A percentile compares a stretch with the other conserved stretches of the same genome.
These are phyloP conservation scores for Pholiota molesta DNA, from an alignment of 768 basidiomycete species.

Conservation along the genomic window DNA sequence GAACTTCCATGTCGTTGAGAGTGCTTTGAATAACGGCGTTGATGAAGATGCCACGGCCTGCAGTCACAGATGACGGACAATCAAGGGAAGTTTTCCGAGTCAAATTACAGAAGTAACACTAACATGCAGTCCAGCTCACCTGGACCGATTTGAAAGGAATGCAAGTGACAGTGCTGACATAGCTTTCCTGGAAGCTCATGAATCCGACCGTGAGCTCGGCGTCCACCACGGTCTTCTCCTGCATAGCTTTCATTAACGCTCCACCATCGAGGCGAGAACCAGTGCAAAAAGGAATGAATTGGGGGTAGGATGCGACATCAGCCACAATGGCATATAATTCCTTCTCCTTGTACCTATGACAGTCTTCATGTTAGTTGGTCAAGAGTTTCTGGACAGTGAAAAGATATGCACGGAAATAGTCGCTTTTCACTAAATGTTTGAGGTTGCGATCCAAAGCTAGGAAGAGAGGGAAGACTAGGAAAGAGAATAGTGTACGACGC, in stretches of 20 bases:
- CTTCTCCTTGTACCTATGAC: constrained; percentile 67
- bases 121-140: constrained; percentile 45
- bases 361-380: constrained; percentile 6
- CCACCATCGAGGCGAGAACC: constrained; percentile 63
- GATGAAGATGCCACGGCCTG: constrained; percentile 29
- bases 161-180: constrained; percentile 84
- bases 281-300: constrained; percentile 90
- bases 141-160: constrained; percentile 77
- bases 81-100: not conserved
- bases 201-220: constrained; percentile 92
- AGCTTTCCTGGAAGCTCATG: constrained; percentile 84
- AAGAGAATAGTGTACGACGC: constrained; percentile 50
- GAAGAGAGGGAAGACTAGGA: constrained; percentile 48
- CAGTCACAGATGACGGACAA: not conserved
- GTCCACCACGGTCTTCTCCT: constrained; percentile 55
- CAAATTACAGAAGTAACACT: not conserved
- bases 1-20: constrained; percentile 30
- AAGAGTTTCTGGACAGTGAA: constrained; percentile 6
- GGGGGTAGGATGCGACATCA: constrained; percentile 83
- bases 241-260: constrained; percentile 26
- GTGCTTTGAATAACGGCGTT: constrained; percentile 25
- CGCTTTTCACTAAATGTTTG: constrained; percentile 84
- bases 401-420: constrained; percentile 77
- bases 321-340: constrained; percentile 88
- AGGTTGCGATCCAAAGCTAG: constrained; percentile 43